Percentiles rank a stretch among this genome's conserved stretches.
phyloP scores from a whole-genome alignment of 345 rosid genomes.

The Cardiospermum halicacabum region DNA sequence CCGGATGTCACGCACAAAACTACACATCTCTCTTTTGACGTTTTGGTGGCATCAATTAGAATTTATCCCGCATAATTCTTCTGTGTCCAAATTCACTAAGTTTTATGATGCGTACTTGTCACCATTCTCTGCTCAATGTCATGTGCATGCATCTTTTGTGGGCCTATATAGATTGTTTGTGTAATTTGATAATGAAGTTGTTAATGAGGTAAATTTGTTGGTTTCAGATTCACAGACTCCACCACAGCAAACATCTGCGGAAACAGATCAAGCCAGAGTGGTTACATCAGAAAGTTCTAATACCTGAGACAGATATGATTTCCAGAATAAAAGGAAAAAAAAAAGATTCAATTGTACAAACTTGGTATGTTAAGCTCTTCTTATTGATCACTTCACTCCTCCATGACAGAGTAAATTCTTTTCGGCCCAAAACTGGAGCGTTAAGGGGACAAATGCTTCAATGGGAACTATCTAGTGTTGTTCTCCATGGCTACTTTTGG shows the following conservation, averaged over 20 bases:
- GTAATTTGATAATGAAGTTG: not conserved
- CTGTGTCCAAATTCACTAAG: no score
- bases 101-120: no score
- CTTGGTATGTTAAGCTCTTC: slow-evolving; percentile 30
- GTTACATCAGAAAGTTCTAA: slow-evolving; percentile 41
- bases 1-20: no score
- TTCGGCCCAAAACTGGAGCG: slow-evolving; percentile 16
- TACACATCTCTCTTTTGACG: no score
- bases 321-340: slow-evolving; percentile 11
- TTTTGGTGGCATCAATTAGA: no score
- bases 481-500: slow-evolving; percentile 5
- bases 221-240: slow-evolving; percentile 45
- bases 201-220: slow-evolving; percentile 1
- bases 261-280: slow-evolving; percentile 31
- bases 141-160: no score
- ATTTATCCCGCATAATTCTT: no score
- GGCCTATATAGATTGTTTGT: no score
- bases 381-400: slow-evolving; percentile 14
- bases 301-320: slow-evolving; percentile 22
- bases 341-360: slow-evolving; percentile 41
- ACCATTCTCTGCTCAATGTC: no score
- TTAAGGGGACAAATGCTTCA: slow-evolving; percentile 12
- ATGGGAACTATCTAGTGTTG: slow-evolving; percentile 7
- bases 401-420: slow-evolving; percentile 2
- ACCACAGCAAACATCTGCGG: slow-evolving; percentile 37